Evolutionary conservation across 192 early-diverging fungal species (phyloP), one percentile per base, ranked within the genome.

Genomic region (Coemansia sp.): DNA sequence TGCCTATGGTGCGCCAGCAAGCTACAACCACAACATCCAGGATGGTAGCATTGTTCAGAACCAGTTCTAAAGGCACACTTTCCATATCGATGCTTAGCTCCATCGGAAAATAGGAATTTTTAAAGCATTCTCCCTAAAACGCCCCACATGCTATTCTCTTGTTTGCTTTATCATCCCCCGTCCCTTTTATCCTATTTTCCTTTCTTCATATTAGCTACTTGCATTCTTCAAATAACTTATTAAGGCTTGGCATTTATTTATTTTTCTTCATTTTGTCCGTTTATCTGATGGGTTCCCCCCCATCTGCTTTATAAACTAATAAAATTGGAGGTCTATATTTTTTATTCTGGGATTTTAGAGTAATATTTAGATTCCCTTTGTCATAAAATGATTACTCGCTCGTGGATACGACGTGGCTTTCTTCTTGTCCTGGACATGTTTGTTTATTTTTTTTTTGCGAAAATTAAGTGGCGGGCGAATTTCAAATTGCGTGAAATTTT

Each of bases 31-130:
- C 78, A 75, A 81, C 60, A 33, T 48, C 38, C 78, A 75, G 78
- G 21, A 72, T 12, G 78, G 72, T 26, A 64, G 69, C 62, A 81
- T 81, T 60, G 69, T 81, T 44, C 78, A 81, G 78, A 75, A 75
- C 78, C 78, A 75, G 69, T 48, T 33, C 39, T 81, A 81, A 73
- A 65, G 39, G 39, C 39, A 41, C 6, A 41, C 1, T 41, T n/a
- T 30, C 3, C 30, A 30, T 30, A 30, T 30, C 30, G 1, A 41
- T 41, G 7, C 9, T 12, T 41, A 41, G 39, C 39, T 41, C 7
- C 39, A 41, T 41, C 1, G 39, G 12, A 41, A 41, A 41, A 41
- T 41, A 12, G 39, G 39, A 41, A 30, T 41, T 41, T 41, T 41
- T 12, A 41, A 41, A 41, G 39, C 39, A 41, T 41, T 12, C 15